Percentiles rank a stretch among this genome's conserved stretches.
phyloP scores from a whole-genome alignment of 1,139 yeast species.

The Lodderomyces elongisporus region DNA sequence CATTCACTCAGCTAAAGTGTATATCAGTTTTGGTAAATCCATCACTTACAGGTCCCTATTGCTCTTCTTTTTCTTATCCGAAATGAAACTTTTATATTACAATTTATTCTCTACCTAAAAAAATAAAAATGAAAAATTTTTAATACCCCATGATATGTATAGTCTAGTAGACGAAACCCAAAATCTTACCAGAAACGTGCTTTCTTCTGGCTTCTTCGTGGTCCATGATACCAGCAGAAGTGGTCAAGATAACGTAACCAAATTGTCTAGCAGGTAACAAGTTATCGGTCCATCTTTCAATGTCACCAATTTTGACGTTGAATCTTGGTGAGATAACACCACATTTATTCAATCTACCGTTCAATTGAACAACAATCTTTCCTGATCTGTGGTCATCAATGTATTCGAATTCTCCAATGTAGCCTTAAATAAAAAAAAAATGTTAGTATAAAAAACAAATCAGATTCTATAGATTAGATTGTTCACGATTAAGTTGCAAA shows the following conservation, averaged over 20 bases:
- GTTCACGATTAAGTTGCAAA: not conserved
- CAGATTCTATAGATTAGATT: not conserved
- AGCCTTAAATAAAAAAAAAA: conserved; percentile 35
- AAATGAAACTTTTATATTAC: too few species aligned
- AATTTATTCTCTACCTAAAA: too few species aligned
- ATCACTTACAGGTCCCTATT: too few species aligned
- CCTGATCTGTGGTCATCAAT: conserved; percentile 99
- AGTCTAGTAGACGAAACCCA: conserved; percentile 85
- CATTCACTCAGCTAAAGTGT: too few species aligned
- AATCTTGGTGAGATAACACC: conserved; percentile 98
- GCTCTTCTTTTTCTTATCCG: too few species aligned
- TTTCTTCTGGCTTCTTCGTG: conserved; percentile 99
- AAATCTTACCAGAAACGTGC: conserved; percentile 97
- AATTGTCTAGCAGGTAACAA: conserved; percentile 98
- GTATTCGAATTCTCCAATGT: conserved; percentile 98
- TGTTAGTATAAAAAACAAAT: conserved; percentile 9
- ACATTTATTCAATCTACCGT: conserved; percentile 97
- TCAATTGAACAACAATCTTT: conserved; percentile 91
- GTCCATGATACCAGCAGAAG: conserved; percentile 99
- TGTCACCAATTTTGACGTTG: conserved; percentile 87
- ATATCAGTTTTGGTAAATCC: too few species aligned
- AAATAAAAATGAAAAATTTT: too few species aligned
- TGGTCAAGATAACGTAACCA: conserved; percentile 93
- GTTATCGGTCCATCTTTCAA: conserved; percentile 98
- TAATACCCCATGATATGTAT: too few species aligned